Evolutionary conservation across 225 moss, liverwort and hornwort genomes (phyloP).

Genomic region (Anthoceros angustus): DNA sequence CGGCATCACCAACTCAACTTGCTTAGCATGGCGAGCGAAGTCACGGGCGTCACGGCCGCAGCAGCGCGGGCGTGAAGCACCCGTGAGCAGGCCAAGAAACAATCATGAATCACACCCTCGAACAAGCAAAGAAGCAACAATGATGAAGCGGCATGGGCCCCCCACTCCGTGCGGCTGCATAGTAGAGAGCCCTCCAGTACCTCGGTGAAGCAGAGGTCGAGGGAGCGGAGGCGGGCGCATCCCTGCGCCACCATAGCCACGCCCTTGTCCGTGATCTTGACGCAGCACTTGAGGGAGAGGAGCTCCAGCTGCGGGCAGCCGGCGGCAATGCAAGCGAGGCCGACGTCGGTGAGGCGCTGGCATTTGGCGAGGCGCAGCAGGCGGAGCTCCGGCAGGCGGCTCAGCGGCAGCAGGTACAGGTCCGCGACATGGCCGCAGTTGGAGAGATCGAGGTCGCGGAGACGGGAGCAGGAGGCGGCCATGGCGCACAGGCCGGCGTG

Average conservation of each 20-base stretch:
- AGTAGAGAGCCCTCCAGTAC: background rate
- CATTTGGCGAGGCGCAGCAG: background rate
- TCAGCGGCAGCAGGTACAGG: background rate
- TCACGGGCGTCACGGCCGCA: too few relatives aligned
- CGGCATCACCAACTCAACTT: too few relatives aligned
- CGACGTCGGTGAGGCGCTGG: background rate
- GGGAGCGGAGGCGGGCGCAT: background rate
- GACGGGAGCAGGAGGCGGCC: background rate
- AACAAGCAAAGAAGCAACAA: too few relatives aligned
- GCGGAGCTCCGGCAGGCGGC: background rate
- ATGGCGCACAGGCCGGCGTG: background rate
- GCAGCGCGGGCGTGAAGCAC: too few relatives aligned
- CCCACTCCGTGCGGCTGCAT: too few relatives aligned
- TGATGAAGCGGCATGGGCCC: too few relatives aligned
- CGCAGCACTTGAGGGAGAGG: background rate
- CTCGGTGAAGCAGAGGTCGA: background rate
- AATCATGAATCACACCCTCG: too few relatives aligned
- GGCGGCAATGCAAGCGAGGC: background rate
- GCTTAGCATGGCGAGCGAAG: too few relatives aligned
- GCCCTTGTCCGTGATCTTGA: background rate
- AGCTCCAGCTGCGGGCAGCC: conserved; percentile 1
- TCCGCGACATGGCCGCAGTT: background rate
- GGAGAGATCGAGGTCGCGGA: background rate
- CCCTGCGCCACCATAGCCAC: conserved; percentile 1
- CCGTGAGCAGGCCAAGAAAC: too few relatives aligned